Evolutionary conservation across 2,329 filamentous ascomycete genomes (phyloP).

Genomic region (Neopestalotiopsis sp.): DNA sequence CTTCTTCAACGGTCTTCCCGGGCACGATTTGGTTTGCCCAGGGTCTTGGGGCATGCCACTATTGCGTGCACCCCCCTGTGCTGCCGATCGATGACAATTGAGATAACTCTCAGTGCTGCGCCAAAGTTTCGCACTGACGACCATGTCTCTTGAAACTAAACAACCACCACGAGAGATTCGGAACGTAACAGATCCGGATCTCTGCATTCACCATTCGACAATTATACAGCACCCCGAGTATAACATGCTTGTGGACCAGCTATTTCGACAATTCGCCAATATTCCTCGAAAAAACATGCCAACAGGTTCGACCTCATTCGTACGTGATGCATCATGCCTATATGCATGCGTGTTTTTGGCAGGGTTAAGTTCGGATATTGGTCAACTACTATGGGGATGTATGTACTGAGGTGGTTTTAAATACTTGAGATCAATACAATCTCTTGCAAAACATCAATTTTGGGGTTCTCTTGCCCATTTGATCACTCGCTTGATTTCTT

Average conservation of each 20-base stretch:
- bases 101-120: background rate
- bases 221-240: background rate
- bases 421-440: background rate
- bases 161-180: background rate
- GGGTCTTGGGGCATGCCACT: too few relatives aligned
- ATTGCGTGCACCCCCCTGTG: too few relatives aligned
- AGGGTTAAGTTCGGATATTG: background rate
- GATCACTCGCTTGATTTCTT: background rate
- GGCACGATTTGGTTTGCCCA: background rate
- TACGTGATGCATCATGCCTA: background rate
- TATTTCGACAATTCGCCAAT: background rate
- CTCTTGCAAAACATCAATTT: background rate
- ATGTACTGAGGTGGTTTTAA: background rate
- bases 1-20: background rate
- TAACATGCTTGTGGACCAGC: background rate
- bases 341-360: background rate
- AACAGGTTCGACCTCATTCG: background rate
- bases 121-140: background rate
- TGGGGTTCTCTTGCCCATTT: too few relatives aligned
- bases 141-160: background rate
- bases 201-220: conserved; percentile 1
- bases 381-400: background rate
- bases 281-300: too few relatives aligned
- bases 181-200: background rate
- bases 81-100: background rate